Base-by-base conservation (phyloP, 83 land plant species). In the Diphasiastrum complanatum region DNA sequence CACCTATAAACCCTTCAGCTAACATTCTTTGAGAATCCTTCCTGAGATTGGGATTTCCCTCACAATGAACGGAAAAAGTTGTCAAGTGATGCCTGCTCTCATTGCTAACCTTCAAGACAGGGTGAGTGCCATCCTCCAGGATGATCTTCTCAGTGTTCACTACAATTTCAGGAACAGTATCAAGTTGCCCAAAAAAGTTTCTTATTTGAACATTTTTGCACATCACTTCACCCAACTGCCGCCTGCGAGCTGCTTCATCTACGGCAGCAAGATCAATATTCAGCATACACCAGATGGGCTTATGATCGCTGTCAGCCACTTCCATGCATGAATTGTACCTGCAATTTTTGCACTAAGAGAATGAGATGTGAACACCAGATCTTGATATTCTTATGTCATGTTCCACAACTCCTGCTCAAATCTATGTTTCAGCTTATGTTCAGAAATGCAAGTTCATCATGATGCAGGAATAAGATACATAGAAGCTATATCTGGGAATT, bases 241-340 rank as follows among this genome's bases (percentile, higher is more conserved):
- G 72, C 53, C 97, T 85, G 51, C 87, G 71, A 19, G 83, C 66
- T n/a, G 78, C 72, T 67, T 81, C 83, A 64, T 92, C 87, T 19
- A 83, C 68, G 5, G 65, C 77, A 25, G 95, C 81, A 66, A 87
- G 61, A 3, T 81, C 76, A 23, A 88, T 85, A 51, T 51, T 53
- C 50, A 87, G 78, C 52, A 78, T 61, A 66, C 97, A 83, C n/a
- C 82, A 73, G 26, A 87, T 91, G 50, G 97, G 97, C 64, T 92
- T 92, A 75, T 92, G 97, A 69, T 92, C 97, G 74, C 97, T 92
- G 51, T 88, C 91, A 10, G 73, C 72, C 26, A 81, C 85, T 62
- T 85, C 91, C 97, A 92, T 85, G 79, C 97, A 92, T 23, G 95
- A 76, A 16, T 88, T 95, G 51, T 92, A 92, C 78, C 97, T 92